Evolutionary conservation across 192 early-diverging fungal species (phyloP), one percentile per base, ranked within the genome.

Genomic region (Chytriomyces confervae): DNA sequence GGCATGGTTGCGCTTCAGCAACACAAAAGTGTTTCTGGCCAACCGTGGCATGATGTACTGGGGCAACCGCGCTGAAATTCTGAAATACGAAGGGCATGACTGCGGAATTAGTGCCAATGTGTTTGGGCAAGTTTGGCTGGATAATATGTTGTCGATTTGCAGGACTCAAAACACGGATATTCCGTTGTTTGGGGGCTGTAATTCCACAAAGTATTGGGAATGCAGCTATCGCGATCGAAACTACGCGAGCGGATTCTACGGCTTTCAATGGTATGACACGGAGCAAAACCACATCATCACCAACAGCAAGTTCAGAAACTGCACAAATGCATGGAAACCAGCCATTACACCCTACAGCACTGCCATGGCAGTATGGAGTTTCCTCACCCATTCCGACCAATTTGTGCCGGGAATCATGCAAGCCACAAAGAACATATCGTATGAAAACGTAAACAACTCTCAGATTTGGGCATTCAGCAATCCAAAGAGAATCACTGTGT

Each of bases 11-110:
- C 9, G 66, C 45, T 80, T 80, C 46, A 77, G 43, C 6, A 77
- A 80, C 60, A 80, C 78, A 8, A 80, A 80, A 64, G 78, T 71
- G 45, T 80, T 80, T 64, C 29, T 80, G n/a, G 72, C 79, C 20
- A 80, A 80, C 29, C 61, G 79, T 6, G 79, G 79, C 50, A 70
- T 80, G 29, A 76, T 78, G 61, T 78, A 80, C 36, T 80, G 79
- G 79, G 79, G 79, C 43, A 46, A 62, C 10, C 67, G 79, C 43
- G 62, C 47, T 13, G 78, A 79, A 61, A 23, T 80, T 49, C 20
- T 72, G 7, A 50, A 57, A 23, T 66, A 60, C 43, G 79, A 80
- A 61, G 61, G 47, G 13, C 61, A 76, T 18, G 79, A 80, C 43
- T 36, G 20, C 60, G 61, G 62, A 7, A 48, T 71, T 29, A 48